These are phyloP conservation scores for Chlamydomonas sp. DNA, from an alignment of 139 green algal species.

Conservation along the genomic window DNA sequence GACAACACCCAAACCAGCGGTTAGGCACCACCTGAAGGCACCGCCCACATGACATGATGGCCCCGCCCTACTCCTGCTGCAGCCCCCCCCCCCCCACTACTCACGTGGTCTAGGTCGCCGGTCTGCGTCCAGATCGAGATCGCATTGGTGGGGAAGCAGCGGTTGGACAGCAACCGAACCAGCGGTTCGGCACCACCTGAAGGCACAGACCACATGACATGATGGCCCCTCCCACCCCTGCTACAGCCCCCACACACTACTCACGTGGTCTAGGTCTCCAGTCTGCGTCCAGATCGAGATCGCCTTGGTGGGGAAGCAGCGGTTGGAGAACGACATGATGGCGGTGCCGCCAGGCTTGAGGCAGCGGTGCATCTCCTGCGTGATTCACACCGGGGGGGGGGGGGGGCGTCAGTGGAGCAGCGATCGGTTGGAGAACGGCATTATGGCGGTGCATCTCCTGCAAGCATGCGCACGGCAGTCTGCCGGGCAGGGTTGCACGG, in stretches of 20 bases:
- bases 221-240: not conserved
- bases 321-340: constrained; percentile 76
- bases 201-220: not conserved
- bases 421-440: too few species aligned
- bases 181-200: not conserved
- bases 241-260: constrained; percentile 1
- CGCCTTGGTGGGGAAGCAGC: constrained; percentile 88
- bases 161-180: constrained; percentile 37
- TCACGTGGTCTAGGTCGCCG: constrained; percentile 35
- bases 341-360: constrained; percentile 75
- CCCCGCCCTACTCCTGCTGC: not conserved
- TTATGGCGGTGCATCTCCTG: too few species aligned
- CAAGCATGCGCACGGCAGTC: too few species aligned
- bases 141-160: constrained; percentile 86
- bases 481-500: too few species aligned
- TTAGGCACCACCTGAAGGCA: not conserved
- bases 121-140: constrained; percentile 47
- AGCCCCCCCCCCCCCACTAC: not conserved
- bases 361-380: constrained; percentile 74
- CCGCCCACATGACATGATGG: not conserved
- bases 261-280: constrained; percentile 16
- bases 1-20: not conserved
- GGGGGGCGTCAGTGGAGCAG: too few species aligned
- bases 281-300: constrained; percentile 20
- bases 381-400: too few species aligned